These are phyloP conservation scores for Russula olivacea DNA, from an alignment of 768 basidiomycete species.

Conservation along the genomic window DNA sequence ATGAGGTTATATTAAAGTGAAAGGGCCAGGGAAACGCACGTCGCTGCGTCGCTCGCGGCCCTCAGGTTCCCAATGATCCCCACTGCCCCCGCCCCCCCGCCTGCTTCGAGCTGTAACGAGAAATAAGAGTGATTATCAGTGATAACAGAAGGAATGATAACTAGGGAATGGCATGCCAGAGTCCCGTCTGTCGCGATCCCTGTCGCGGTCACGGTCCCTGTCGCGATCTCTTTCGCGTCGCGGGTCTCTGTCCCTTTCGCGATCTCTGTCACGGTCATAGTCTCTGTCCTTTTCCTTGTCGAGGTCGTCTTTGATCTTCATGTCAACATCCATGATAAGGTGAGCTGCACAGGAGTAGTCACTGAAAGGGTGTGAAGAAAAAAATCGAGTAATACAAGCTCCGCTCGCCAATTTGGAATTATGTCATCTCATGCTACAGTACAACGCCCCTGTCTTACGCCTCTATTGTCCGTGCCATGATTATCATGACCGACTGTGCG, in stretches of 20 bases:
- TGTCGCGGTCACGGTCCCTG: constrained; percentile 37
- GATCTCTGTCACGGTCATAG: constrained; percentile 40
- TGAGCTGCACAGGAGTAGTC: neutral
- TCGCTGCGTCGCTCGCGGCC: constrained; percentile 58
- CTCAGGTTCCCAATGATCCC: constrained; percentile 86
- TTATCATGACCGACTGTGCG: too few species aligned
- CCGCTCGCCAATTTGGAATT: neutral
- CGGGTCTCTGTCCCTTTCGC: constrained; percentile 43
- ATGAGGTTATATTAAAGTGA: neutral
- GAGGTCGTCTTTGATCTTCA: constrained; percentile 69
- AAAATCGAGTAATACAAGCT: neutral
- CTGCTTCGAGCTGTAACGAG: constrained; percentile 39
- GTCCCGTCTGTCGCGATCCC: constrained; percentile 50
- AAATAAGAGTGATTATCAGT: constrained; percentile 28
- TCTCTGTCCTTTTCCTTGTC: constrained; percentile 55
- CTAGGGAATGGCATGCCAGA: constrained; percentile 38
- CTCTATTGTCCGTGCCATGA: too few species aligned
- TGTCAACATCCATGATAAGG: constrained; percentile 66
- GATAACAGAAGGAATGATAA: neutral
- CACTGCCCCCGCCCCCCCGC: constrained; percentile 37
- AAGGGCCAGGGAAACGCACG: constrained; percentile 34
- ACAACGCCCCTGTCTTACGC: too few species aligned
- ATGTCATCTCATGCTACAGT: too few species aligned
- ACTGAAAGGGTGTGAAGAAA: neutral
- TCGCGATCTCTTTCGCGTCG: constrained; percentile 45